Percentiles rank a stretch among this genome's conserved stretches.
These are phyloP conservation scores for Pichia sp. DNA, from an alignment of 1,139 yeast genomes.

Conservation along the genomic window DNA sequence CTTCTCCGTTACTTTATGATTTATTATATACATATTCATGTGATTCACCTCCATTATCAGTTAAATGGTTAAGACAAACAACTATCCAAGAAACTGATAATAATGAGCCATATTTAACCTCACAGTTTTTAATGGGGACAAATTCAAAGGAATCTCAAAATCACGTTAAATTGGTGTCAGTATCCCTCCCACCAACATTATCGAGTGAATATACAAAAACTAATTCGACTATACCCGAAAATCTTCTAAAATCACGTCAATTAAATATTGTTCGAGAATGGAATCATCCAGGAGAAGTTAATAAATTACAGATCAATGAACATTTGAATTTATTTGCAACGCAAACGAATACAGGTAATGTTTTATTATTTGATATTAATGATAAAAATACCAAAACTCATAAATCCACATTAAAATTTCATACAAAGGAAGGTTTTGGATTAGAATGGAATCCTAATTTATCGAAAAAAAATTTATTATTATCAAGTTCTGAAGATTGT, in stretches of 20 bases:
- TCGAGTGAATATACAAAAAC: background rate
- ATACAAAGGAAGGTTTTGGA: constrained; percentile 62
- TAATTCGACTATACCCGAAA: constrained; percentile 4
- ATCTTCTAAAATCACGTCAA: constrained; percentile 18
- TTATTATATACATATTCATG: constrained; percentile 63
- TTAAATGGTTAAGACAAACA: constrained; percentile 43
- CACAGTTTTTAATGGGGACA: constrained; percentile 45
- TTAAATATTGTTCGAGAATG: constrained; percentile 39
- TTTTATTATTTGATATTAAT: constrained; percentile 37
- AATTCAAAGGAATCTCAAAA: constrained; percentile 40
- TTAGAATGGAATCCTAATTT: constrained; percentile 54
- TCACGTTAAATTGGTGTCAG: constrained; percentile 40
- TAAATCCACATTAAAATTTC: constrained; percentile 45
- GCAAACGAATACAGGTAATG: constrained; percentile 45
- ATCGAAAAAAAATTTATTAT: constrained; percentile 31
- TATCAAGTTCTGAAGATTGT: constrained; percentile 65
- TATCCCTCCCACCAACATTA: constrained; percentile 12
- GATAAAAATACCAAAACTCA: constrained; percentile 16
- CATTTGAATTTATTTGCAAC: constrained; percentile 40
- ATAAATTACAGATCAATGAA: constrained; percentile 38
- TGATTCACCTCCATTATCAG: constrained; percentile 52
- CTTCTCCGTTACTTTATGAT: constrained; percentile 85
- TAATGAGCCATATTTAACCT: constrained; percentile 33
- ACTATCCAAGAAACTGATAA: constrained; percentile 28
- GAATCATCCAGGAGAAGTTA: constrained; percentile 52